Base-by-base conservation (phyloP, 2,329 filamentous ascomycete genomes). In the Pseudogymnoascus sp. region DNA sequence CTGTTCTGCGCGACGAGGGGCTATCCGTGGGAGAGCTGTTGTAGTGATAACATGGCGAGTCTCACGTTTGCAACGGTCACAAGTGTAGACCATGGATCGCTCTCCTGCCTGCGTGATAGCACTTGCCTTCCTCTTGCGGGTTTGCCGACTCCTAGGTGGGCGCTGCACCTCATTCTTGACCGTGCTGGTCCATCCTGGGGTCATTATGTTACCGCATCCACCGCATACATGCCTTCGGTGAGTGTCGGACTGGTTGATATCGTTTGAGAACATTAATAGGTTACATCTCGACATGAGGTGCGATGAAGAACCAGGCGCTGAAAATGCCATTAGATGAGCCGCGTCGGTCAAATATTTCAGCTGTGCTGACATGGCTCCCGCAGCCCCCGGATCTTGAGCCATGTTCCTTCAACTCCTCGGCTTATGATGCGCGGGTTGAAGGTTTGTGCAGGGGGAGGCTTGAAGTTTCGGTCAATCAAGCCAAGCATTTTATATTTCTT, bases 171-270 rank as follows among this genome's bases (percentile, higher is more conserved):
- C 63, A 12, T 64, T 44, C 44, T 69, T 42, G 12, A 71, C n/a
- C 14, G 59, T 68, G 23, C 66, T 66, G 40, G 66, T 64, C 68
- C 67, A 68, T 14, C 84, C 84, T 1, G 78, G 75, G 3, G 86
- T 75, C 75, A 86, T 79, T 40, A 88, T 84, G 65, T 82, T 79
- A 14, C 87, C 86, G 69, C 87, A 89, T 61, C 79, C 79, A 59
- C 76, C 78, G 72, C 87, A 89, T 23, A 80, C 75, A 63, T 81
- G 81, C 66, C 85, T 80, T 60, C 77, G 77, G 66, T 84, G 80
- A n/a, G 76, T 69, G 16, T 84, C 80, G 8, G 79, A 74, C 60
- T 74, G 72, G 6, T 75, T 67, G 5, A 82, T 66, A 46, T 78
- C 76, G 66, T 81, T 75, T 60, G 79, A 74, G 53, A 78, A 76